These are phyloP conservation scores for Neurospora sp. DNA, from an alignment of 495 filamentous ascomycete species.

Conservation along the genomic window DNA sequence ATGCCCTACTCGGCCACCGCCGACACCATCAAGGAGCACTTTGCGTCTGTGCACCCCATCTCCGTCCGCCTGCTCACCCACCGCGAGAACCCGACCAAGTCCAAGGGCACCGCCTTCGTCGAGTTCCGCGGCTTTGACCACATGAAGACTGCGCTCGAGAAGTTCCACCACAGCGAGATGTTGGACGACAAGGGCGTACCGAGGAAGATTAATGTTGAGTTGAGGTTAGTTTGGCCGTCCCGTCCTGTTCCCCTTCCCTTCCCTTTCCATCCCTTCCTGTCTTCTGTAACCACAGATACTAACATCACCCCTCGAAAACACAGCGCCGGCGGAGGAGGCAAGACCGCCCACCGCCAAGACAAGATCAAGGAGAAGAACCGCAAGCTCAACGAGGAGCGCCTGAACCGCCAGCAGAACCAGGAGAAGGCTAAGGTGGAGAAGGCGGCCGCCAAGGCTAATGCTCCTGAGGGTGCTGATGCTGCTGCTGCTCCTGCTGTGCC, in stretches of 20 bases:
- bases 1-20: constrained; percentile 75
- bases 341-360: constrained; percentile 54
- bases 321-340: constrained; percentile 75
- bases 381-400: constrained; percentile 75
- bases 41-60: constrained; percentile 61
- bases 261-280: too few species aligned
- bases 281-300: too few species aligned
- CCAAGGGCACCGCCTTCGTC: constrained; percentile 83
- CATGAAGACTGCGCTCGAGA: constrained; percentile 87
- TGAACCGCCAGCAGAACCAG: constrained; percentile 36
- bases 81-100: constrained; percentile 55
- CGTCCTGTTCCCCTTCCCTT: too few species aligned
- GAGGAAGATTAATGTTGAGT: constrained; percentile 80
- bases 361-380: constrained; percentile 74
- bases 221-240: constrained; percentile 58
- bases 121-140: constrained; percentile 84
- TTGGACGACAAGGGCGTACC: constrained; percentile 51
- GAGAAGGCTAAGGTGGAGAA: constrained; percentile 44
- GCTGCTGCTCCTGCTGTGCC: constrained; percentile 9
- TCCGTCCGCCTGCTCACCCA: constrained; percentile 67
- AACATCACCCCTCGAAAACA: neutral
- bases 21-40: constrained; percentile 59
- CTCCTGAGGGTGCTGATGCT: neutral
- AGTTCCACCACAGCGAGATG: constrained; percentile 81
- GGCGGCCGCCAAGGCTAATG: constrained; percentile 27